phyloP scores from a whole-genome alignment of 164 flowering plant genomes.

The Protea cynaroides region DNA sequence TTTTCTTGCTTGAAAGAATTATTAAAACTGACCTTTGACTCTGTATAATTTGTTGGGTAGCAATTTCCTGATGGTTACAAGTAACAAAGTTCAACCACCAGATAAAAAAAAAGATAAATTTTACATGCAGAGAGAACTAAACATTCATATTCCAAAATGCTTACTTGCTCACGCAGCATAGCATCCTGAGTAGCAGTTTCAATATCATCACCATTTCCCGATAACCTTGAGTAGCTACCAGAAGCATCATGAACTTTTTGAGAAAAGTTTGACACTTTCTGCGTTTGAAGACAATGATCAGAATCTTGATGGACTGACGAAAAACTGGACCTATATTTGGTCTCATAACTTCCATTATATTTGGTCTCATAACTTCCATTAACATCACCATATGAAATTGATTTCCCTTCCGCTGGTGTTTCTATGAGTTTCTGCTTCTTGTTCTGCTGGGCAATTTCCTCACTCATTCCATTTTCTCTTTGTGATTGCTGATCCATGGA shows the following conservation, averaged over 20 bases:
- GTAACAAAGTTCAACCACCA: background rate
- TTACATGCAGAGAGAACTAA: background rate
- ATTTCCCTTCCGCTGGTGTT: constrained; percentile 8
- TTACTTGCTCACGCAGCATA: constrained; percentile 76
- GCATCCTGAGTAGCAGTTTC: constrained; percentile 70
- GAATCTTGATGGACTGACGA: constrained; percentile 1
- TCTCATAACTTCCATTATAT: constrained; percentile 5
- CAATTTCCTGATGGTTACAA: constrained; percentile 52
- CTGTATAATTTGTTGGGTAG: constrained; percentile 61
- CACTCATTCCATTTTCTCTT: constrained; percentile 9
- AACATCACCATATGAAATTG: constrained; percentile 3
- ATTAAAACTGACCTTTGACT: constrained; percentile 51
- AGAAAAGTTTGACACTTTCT: constrained; percentile 4
- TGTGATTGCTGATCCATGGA: constrained; percentile 4
- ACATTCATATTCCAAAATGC: background rate
- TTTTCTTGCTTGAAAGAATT: background rate
- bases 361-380: constrained; percentile 4
- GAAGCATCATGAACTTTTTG: constrained; percentile 11
- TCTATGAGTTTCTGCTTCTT: constrained; percentile 16
- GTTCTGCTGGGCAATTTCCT: constrained; percentile 12
- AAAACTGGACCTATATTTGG: background rate
- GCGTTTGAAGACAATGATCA: background rate
- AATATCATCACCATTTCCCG: constrained; percentile 28
- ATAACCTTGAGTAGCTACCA: constrained; percentile 10
- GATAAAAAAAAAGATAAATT: background rate